Evolutionary conservation across 176 grass and related monocot species (phyloP).

Genomic region (Ananas comosus): DNA sequence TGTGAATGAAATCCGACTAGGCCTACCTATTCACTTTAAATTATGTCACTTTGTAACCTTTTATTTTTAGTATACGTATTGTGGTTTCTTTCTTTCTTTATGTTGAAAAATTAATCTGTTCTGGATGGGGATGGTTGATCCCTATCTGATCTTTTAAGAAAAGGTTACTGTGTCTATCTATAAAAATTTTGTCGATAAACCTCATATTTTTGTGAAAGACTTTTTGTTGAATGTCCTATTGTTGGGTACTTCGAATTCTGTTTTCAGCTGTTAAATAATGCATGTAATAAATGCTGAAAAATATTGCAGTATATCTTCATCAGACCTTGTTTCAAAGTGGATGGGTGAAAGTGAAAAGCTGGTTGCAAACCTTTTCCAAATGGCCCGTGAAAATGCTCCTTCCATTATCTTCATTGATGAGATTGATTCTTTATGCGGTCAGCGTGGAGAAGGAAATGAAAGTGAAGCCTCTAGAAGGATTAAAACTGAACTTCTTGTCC

Average conservation of each 20-base stretch:
- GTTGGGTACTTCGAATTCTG: not conserved
- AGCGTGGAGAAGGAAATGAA: conserved; percentile 96
- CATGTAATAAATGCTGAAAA: not conserved
- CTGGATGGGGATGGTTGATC: too few species aligned
- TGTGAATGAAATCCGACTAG: too few species aligned
- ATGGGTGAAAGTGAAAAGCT: conserved; percentile 99
- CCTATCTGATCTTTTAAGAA: too few species aligned
- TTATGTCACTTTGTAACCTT: too few species aligned
- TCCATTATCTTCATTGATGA: conserved; percentile 98
- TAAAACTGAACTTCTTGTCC: conserved; percentile 97
- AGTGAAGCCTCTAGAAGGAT: conserved; percentile 97
- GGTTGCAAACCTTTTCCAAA: conserved; percentile 92
- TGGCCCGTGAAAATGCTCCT: conserved; percentile 93
- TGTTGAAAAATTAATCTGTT: too few species aligned
- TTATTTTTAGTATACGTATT: too few species aligned
- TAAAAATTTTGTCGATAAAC: too few species aligned
- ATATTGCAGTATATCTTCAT: conserved; percentile 92
- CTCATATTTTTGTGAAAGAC: too few species aligned
- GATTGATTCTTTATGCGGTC: conserved; percentile 94
- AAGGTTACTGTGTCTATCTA: too few species aligned
- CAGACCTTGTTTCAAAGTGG: conserved; percentile 98
- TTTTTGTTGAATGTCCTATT: not conserved
- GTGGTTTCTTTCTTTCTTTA: too few species aligned
- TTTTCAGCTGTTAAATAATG: conserved; percentile 17
- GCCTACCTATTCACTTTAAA: too few species aligned